These are phyloP conservation scores for Cyclotella baltica DNA, from an alignment of 108 stramenopile species.

Conservation along the genomic window DNA sequence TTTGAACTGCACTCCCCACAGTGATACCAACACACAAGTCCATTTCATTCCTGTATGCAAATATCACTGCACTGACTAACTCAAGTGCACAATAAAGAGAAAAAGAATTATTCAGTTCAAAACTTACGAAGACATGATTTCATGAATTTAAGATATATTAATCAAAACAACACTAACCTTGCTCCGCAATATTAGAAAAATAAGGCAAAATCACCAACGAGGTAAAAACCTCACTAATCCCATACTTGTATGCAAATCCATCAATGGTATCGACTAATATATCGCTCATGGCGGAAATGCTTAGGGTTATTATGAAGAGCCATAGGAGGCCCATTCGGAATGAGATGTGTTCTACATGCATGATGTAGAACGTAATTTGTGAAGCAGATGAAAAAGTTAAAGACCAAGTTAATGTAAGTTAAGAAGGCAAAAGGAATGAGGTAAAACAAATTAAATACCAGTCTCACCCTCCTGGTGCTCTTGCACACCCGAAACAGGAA, in stretches of 20 bases:
- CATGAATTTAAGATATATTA: neutral
- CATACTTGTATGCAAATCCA: conserved; percentile 82
- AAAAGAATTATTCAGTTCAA: neutral
- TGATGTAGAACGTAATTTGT: too few species aligned
- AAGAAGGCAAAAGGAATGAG: too few species aligned
- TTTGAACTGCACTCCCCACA: conserved; percentile 96
- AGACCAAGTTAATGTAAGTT: neutral
- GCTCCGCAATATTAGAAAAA: conserved; percentile 98
- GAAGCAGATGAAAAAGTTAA: too few species aligned
- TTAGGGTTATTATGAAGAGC: conserved; percentile 88
- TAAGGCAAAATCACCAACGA: conserved; percentile 95
- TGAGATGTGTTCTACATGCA: conserved; percentile 66
- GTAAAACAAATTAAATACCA: too few species aligned
- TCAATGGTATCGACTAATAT: conserved; percentile 96
- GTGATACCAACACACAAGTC: conserved; percentile 97
- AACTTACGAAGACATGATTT: neutral
- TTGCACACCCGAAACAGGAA: conserved; percentile 4
- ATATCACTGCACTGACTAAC: conserved; percentile 86
- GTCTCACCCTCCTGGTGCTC: conserved; percentile 39
- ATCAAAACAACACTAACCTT: conserved; percentile 43
- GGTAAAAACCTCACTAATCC: conserved; percentile 92
- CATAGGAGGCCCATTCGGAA: conserved; percentile 86
- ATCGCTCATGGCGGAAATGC: conserved; percentile 92
- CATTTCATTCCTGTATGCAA: conserved; percentile 97
- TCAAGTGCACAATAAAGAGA: neutral